Evolutionary conservation across 352 stramenopile genomes (phyloP).

Genomic region (Pythium rishiriense): DNA sequence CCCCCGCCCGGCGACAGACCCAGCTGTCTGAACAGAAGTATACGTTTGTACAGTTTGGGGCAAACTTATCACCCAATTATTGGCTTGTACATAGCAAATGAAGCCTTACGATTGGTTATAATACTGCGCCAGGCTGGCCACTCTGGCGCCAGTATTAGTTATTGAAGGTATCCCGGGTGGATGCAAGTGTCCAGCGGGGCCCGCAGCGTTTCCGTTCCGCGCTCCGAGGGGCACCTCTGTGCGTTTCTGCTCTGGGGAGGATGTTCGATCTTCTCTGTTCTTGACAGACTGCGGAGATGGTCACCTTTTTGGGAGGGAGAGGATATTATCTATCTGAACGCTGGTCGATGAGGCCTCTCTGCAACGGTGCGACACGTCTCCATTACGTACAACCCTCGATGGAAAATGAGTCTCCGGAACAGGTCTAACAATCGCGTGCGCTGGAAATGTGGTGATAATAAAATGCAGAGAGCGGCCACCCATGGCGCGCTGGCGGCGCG

Average conservation of each 20-base stretch:
- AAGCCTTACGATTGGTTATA: background rate
- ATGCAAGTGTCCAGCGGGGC: too few species aligned
- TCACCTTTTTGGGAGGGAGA: too few species aligned
- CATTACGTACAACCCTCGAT: background rate
- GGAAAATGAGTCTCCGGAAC: too few species aligned
- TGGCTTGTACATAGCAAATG: background rate
- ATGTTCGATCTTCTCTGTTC: too few species aligned
- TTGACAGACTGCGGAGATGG: too few species aligned
- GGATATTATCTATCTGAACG: background rate
- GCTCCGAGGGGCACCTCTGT: too few species aligned
- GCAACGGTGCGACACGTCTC: background rate
- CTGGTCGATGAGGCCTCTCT: background rate
- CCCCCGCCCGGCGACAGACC: background rate
- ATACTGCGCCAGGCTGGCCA: too few species aligned
- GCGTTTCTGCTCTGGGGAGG: too few species aligned
- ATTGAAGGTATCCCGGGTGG: too few species aligned
- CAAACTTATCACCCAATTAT: background rate
- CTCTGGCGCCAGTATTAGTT: too few species aligned
- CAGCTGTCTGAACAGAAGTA: conserved; percentile 5
- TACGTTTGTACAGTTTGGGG: background rate
- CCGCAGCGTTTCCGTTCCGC: too few species aligned
- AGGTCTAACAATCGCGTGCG: too few species aligned
- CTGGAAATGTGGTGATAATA: background rate
- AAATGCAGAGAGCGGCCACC: background rate
- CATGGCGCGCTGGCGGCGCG: background rate